Evolutionary conservation across 2,329 filamentous ascomycete genomes (phyloP).

Genomic region (Apiospora pterosperma): DNA sequence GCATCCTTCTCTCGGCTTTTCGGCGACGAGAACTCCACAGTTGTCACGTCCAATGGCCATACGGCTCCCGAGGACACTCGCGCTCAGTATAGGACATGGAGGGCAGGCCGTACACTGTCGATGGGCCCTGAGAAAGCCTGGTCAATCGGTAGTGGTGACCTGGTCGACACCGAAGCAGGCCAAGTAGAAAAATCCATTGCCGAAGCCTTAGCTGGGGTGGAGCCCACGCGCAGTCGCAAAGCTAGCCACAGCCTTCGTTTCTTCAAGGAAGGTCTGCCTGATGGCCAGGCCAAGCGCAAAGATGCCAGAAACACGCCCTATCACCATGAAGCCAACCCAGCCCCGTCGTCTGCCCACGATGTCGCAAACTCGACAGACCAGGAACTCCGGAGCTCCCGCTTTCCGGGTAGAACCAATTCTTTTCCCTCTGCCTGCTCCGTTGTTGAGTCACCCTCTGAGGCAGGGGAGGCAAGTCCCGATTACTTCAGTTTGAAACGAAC

Average conservation of each 20-base stretch:
- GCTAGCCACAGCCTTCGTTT: constrained; percentile 65
- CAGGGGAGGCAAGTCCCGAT: not conserved
- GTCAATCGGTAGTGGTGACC: constrained; percentile 56
- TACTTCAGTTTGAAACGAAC: not conserved
- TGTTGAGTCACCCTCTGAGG: not conserved
- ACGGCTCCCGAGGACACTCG: constrained; percentile 21
- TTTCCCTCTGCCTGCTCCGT: not conserved
- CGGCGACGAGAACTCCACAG: constrained; percentile 8
- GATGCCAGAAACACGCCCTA: constrained; percentile 34
- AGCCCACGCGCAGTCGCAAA: constrained; percentile 63
- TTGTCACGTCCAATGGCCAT: constrained; percentile 15
- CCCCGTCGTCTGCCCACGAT: not conserved
- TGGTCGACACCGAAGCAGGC: constrained; percentile 46
- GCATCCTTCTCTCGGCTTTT: constrained; percentile 25
- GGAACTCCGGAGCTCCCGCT: not conserved
- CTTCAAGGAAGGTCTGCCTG: constrained; percentile 63
- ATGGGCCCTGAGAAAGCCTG: constrained; percentile 56
- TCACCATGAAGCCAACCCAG: not conserved
- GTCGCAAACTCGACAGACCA: not conserved
- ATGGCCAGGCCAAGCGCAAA: constrained; percentile 53
- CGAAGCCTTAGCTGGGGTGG: constrained; percentile 58
- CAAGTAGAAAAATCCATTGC: constrained; percentile 64
- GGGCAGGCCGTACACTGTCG: constrained; percentile 38
- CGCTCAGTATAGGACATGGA: constrained; percentile 32
- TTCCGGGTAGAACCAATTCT: not conserved